Evolutionary conservation across 2,329 filamentous ascomycete species (phyloP).

Genomic region (Cryphonectria nitschkei): DNA sequence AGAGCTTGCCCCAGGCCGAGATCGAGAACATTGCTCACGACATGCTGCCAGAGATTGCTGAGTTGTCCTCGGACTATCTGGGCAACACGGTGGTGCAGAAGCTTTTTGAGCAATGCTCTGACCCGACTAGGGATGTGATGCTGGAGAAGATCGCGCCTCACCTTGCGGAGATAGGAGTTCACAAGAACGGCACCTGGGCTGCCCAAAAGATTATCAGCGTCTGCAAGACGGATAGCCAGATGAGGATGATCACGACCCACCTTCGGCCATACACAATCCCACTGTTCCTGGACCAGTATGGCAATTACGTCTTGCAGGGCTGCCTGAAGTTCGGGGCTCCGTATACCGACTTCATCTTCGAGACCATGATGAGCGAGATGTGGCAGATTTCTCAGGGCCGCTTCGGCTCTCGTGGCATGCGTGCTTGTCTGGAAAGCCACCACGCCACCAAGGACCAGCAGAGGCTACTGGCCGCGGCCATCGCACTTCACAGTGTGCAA

Average conservation of each 20-base stretch:
- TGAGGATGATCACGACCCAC: slow-evolving; percentile 81
- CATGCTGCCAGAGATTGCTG: slow-evolving; percentile 96
- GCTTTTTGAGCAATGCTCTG: slow-evolving; percentile 94
- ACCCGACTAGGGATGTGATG: slow-evolving; percentile 90
- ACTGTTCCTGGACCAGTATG: slow-evolving; percentile 95
- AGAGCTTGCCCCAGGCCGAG: slow-evolving; percentile 80
- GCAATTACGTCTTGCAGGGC: slow-evolving; percentile 97
- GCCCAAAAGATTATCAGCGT: slow-evolving; percentile 99
- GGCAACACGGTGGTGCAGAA: slow-evolving; percentile 99
- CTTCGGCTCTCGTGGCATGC: slow-evolving; percentile 94
- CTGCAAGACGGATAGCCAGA: slow-evolving; percentile 81
- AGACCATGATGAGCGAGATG: slow-evolving; percentile 91
- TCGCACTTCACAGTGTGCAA: slow-evolving; percentile 95
- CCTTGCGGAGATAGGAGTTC: slow-evolving; percentile 92
- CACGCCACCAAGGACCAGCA: slow-evolving; percentile 95
- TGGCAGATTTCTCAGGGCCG: slow-evolving; percentile 93
- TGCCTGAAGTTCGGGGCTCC: slow-evolving; percentile 89
- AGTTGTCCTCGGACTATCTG: slow-evolving; percentile 92
- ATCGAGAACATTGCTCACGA: slow-evolving; percentile 90
- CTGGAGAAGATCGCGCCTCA: slow-evolving; percentile 84
- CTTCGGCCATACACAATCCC: slow-evolving; percentile 86
- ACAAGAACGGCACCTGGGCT: slow-evolving; percentile 99
- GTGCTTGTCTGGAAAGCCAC: slow-evolving; percentile 94
- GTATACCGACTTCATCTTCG: slow-evolving; percentile 96
- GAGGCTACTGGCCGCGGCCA: slow-evolving; percentile 88